phyloP scores from a whole-genome alignment of 2,329 filamentous ascomycete genomes.

The Alternaria gansuensis region DNA sequence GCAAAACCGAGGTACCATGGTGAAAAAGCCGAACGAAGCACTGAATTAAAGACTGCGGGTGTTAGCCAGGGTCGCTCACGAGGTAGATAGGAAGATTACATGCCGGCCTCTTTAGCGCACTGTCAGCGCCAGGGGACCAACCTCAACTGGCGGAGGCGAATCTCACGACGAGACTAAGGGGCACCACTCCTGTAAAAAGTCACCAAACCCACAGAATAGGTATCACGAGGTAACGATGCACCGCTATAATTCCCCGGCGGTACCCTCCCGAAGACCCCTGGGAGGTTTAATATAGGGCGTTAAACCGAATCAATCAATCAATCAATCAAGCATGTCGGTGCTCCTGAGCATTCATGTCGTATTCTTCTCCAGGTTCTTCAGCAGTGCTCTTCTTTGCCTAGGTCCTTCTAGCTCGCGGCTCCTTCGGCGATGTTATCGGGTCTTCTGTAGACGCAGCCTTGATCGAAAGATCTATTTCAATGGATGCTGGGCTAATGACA shows the following conservation, averaged over 20 bases:
- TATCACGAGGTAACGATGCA: too few species aligned
- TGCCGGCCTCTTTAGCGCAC: not conserved
- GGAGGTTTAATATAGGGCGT: too few species aligned
- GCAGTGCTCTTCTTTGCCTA: not conserved
- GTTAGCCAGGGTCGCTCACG: not conserved
- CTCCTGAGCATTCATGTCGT: not conserved
- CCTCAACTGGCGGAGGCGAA: too few species aligned
- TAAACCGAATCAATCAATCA: too few species aligned
- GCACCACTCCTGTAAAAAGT: too few species aligned
- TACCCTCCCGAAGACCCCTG: too few species aligned
- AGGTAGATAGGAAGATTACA: fast-evolving
- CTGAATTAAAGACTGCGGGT: not conserved
- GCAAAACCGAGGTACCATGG: not conserved
- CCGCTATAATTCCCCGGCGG: too few species aligned
- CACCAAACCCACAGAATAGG: too few species aligned
- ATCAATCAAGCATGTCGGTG: not conserved
- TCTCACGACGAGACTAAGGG: too few species aligned
- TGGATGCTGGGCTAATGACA: not conserved
- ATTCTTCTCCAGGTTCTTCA: not conserved
- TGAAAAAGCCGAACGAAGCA: not conserved
- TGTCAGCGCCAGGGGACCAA: not conserved
- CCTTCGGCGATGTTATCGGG: not conserved
- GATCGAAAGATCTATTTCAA: not conserved
- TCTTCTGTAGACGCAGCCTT: not conserved
- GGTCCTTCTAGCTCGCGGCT: not conserved